Evolutionary conservation across 169 alveolate genomes (phyloP).

Genomic region (Toxoplasma gondii): DNA sequence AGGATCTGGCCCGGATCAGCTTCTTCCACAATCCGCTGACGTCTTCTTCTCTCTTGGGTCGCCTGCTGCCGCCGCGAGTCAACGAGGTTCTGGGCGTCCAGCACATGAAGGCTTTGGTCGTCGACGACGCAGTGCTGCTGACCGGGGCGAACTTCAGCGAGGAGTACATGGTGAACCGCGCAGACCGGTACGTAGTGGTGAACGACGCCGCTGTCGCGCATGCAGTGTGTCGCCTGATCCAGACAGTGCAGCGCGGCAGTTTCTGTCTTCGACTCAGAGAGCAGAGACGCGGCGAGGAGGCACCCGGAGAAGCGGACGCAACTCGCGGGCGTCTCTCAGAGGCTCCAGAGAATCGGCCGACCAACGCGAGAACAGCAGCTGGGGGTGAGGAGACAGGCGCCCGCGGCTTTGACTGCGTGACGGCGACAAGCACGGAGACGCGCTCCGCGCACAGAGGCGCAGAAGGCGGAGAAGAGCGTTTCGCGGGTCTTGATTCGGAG

Average conservation of each 20-base stretch:
- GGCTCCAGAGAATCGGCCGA: neutral
- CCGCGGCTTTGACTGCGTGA: too few species aligned
- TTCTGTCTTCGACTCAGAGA: neutral
- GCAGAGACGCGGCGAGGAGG: neutral
- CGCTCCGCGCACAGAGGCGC: neutral
- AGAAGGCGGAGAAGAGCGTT: neutral
- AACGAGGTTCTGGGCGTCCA: constrained; percentile 62
- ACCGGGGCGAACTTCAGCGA: constrained; percentile 67
- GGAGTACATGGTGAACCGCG: constrained; percentile 44
- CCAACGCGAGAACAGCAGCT: neutral
- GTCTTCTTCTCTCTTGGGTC: neutral
- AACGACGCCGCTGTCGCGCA: constrained; percentile 29
- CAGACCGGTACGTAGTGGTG: constrained; percentile 47
- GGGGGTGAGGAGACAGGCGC: neutral
- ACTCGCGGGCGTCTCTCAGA: neutral
- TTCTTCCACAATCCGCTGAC: neutral
- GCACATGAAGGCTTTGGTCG: constrained; percentile 64
- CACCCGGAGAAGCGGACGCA: neutral
- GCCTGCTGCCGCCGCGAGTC: constrained; percentile 33
- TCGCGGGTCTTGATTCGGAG: too few species aligned
- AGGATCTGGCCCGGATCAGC: neutral
- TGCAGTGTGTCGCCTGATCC: neutral
- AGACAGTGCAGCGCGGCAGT: constrained; percentile 15
- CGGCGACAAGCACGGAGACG: too few species aligned
- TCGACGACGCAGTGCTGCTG: constrained; percentile 55